Evolutionary conservation across 176 grass and related monocot species (phyloP).

Genomic region (Oryza australiensis): DNA sequence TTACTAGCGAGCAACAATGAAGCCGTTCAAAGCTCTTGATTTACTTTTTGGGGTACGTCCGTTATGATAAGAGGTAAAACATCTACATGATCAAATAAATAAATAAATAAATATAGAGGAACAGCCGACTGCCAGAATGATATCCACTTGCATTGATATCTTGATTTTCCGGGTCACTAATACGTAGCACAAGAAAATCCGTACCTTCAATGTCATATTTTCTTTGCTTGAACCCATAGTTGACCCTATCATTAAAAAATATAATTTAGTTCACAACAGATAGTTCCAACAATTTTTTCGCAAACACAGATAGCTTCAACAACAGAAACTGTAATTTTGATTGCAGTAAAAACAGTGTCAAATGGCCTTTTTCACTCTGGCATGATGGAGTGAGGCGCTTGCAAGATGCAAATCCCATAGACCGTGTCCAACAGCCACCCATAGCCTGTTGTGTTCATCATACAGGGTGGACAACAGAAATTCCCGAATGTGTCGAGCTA

Average conservation of each 20-base stretch:
- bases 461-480: not conserved
- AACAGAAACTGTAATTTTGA: constrained; percentile 7
- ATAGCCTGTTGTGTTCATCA: not conserved
- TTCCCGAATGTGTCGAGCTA: not conserved
- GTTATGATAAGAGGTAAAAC: not conserved
- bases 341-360: not conserved
- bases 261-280: constrained; percentile 16
- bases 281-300: not conserved
- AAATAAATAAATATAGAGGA: constrained; percentile 23
- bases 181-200: constrained; percentile 24
- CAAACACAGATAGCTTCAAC: not conserved
- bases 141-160: not conserved
- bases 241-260: constrained; percentile 46
- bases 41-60: not conserved
- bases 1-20: not conserved
- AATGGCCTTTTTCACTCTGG: not conserved
- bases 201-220: constrained; percentile 58
- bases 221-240: constrained; percentile 31
- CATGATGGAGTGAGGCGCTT: not conserved
- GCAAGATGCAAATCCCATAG: not conserved
- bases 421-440: not conserved
- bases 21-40: not conserved
- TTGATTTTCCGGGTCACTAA: constrained; percentile 3
- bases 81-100: too few species aligned
- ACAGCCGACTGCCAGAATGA: not conserved